These are phyloP conservation scores for Podaxis sp. DNA, from an alignment of 768 basidiomycete genomes.

Conservation along the genomic window DNA sequence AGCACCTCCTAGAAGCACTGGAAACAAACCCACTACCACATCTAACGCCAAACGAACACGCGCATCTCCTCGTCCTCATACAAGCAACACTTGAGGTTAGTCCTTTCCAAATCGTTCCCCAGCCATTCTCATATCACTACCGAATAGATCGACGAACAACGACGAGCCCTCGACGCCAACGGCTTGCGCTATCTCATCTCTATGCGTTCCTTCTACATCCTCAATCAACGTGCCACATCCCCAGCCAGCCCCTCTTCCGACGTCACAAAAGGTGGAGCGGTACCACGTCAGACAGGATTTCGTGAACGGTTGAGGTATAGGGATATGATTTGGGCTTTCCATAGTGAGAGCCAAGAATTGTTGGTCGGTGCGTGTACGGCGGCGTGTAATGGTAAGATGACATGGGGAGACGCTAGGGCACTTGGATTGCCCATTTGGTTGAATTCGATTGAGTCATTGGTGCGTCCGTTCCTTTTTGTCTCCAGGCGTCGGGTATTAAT, in stretches of 20 bases:
- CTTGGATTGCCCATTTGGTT: constrained; percentile 90
- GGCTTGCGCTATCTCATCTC: constrained; percentile 92
- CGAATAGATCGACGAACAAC: constrained; percentile 81
- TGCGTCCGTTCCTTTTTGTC: constrained; percentile 35
- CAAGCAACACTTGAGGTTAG: constrained; percentile 83
- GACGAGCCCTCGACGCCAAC: constrained; percentile 87
- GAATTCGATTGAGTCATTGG: constrained; percentile 74
- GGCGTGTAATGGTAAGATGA: constrained; percentile 83
- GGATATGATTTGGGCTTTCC: constrained; percentile 96
- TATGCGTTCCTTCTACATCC: constrained; percentile 88
- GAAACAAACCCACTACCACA: constrained; percentile 66
- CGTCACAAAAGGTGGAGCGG: constrained; percentile 43
- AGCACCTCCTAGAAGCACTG: constrained; percentile 60
- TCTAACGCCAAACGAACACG: constrained; percentile 77
- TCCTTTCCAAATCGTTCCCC: constrained; percentile 14
- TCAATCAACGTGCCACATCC: constrained; percentile 59
- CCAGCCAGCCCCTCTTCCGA: constrained; percentile 37
- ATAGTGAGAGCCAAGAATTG: constrained; percentile 91
- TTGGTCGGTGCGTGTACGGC: constrained; percentile 67
- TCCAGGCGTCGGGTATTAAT: background rate
- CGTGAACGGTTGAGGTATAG: constrained; percentile 85
- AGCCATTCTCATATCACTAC: background rate
- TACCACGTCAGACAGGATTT: constrained; percentile 50
- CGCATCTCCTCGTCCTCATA: constrained; percentile 79
- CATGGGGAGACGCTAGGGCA: constrained; percentile 86